Base-by-base conservation (phyloP, 805 yeast genomes). In the Myxozyma vanderwaltii region DNA sequence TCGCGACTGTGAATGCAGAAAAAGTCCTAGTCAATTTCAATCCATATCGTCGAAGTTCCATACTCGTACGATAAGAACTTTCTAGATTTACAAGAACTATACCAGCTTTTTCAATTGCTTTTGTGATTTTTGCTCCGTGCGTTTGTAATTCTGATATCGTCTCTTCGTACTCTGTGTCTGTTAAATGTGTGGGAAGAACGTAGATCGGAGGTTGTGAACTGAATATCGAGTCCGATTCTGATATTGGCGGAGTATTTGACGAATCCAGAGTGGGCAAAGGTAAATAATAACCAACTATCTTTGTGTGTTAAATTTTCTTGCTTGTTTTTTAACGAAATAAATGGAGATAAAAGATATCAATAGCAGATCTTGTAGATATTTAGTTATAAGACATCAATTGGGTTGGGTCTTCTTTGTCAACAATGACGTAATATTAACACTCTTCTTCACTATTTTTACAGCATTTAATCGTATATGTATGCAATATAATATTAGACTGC, bases 1-100 rank as follows among this genome's bases (percentile, higher is more conserved):
- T 49, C 31, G 54, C 59, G 12, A 61, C 39, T 21, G 46, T 23
- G 7, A 19, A 13, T 17, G 39, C 47, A 5, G 54, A 8, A n/a
- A 8, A 15, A 4, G 12, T n/a, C n/a, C n/a, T 23, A 8, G 21
- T 38, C 5, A 8, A 26, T 17, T 51, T 29, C 12, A 54, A n/a
- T n/a, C 55, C 58, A 17, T 56, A 51, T 21, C 63, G 52, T 19
- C 57, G 55, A 31, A 62, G 44, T 45, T 62, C 65, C 53, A 62
- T 54, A 19, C 19, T 45, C 0, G 51, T 41, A 4, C 65, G 54
- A 31, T 23, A 29, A 10, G 43, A 39, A 23, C 53, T 55, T 7
- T 48, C 53, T 3, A 62, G 33, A 27, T 54, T 35, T 13, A 55
- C 56, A 8, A 61, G 31, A 2, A 54, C 51, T 15, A 54, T 13